Base-by-base conservation (phyloP, 2,329 filamentous ascomycete species). In the Teratosphaeriaceae sp. region DNA sequence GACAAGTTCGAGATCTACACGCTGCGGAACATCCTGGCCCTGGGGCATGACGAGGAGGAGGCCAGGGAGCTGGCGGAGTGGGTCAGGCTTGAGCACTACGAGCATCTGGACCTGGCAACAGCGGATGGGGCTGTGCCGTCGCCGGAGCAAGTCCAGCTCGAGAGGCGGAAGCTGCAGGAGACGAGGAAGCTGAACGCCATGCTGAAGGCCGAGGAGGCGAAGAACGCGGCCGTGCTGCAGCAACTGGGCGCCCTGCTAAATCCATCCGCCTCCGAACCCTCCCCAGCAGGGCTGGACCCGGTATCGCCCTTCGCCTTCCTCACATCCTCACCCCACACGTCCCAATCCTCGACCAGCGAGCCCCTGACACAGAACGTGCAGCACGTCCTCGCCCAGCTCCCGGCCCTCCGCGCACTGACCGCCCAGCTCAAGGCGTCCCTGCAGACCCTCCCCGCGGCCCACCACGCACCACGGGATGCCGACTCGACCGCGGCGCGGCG, bases 31-130 rank as follows among this genome's bases (percentile, higher is more conserved):
- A 38, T 78, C 9, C 55, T 74, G 40, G 67, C 67, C 34, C 60
- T 73, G 26, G 66, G 66, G 21, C 60, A 82, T 21, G 31, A 34
- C 20, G 55, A 56, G 30, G 60, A 63, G 20, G 59, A 64, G 34
- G 52, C 49, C 6, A 35, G 26, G 19, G 85, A 90, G 48, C 71
- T 83, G 36, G 69, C 85, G 56, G 76, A 79, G 45, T 96, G 85
- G 79, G 82, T 97, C 51, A 74, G 84, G 41, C 70, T 98, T 50
- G 78, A 78, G 37, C 90, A 97, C 71, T 96, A 98, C 68, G 80
- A 88, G 63, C 86, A 54, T 27, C 38, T 62, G 15, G 53, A 62
- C 42, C 38, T 61, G 30, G 46, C 50, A 38, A 40, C 53, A 13
- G 54, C 59, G 42, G 51, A 60, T 43, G 57, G 66, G 51, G 63